Conservation (phyloP, 352 stramenopile genomes). For the Phytophthora palmivora region DNA sequence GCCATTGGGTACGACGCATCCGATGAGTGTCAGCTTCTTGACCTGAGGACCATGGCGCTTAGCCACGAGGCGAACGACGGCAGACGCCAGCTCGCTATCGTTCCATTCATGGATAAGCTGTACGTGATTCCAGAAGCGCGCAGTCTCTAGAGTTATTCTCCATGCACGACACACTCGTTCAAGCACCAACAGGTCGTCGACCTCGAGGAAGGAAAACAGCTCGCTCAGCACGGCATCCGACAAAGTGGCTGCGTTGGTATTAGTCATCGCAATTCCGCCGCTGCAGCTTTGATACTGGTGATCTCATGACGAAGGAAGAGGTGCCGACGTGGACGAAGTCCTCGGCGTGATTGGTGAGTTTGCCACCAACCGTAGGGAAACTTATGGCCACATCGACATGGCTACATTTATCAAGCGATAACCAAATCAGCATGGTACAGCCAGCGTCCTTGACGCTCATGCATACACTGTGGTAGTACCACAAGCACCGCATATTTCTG, state of each 20-base stretch:
- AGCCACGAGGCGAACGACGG: slow-evolving; percentile 40
- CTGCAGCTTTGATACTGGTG: slow-evolving; percentile 27
- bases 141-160: slow-evolving; percentile 35
- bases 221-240: slow-evolving; percentile 36
- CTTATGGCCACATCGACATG: slow-evolving; percentile 22
- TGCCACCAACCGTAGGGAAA: slow-evolving; percentile 20
- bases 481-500: too few species aligned
- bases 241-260: slow-evolving; percentile 20
- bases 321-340: slow-evolving; percentile 25
- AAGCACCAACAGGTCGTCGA: slow-evolving; percentile 61
- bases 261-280: slow-evolving; percentile 18
- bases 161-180: slow-evolving; percentile 52
- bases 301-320: slow-evolving; percentile 1
- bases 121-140: slow-evolving; percentile 44
- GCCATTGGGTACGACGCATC: slow-evolving; percentile 50
- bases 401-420: slow-evolving; percentile 10
- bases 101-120: slow-evolving; percentile 44
- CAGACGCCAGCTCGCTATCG: slow-evolving; percentile 32
- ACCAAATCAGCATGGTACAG: too few species aligned
- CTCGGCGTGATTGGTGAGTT: slow-evolving; percentile 30
- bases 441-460: too few species aligned
- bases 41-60: slow-evolving; percentile 48
- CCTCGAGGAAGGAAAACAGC: slow-evolving; percentile 56
- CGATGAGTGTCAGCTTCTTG: slow-evolving; percentile 48
- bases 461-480: too few species aligned